Evolutionary conservation across 148 eudicot species (phyloP), one percentile per base, ranked within the genome.

Genomic region (Suaeda aralocaspica): DNA sequence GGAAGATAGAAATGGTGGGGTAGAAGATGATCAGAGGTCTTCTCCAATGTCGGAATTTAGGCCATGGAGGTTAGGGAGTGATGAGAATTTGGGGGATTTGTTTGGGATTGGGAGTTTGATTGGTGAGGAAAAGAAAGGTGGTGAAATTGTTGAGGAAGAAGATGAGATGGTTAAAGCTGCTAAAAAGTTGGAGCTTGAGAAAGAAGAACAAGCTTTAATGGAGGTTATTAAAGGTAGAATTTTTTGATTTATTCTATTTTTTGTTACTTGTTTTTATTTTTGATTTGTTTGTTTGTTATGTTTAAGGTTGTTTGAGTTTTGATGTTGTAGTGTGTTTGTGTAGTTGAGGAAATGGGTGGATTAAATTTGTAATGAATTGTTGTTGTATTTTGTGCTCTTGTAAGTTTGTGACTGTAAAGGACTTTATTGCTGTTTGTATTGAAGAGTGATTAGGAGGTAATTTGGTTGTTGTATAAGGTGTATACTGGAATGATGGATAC

Each of bases 201-300:
- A 66, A 72, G 94, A 91, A 67, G 88, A 84, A 80, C 79, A 84
- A 64, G 72, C 34, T 46, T 85, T 88, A 12, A 34, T 74, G 39
- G 74, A 26, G 1, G 90, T 88, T 10, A 75, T 88, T 19, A 84
- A 90, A 80, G 96, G 96, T 58, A 55, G 67, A 62, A 63, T 48
- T 3, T 45, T 18, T n/a, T n/a, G n/a, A n/a, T n/a, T n/a, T n/a
- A 0, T 60, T 39, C 42, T 51, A 31, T 56, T 21, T 14, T 48
- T 1, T 7, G 41, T 41, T 66, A 5, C 7, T 41, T 5, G 16
- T 33, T 55, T 30, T 50, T 15, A n/a, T 15, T 61, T 30, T 61
- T 61, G 48, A n/a, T 31, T 44, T 72, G 62, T 25, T 64, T 63
- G 66, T 46, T 57, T 18, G 5, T 15, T 53, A 16, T n/a, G 9